Conservation (phyloP, 169 alveolate species). For the Hepatocystis sp. region DNA sequence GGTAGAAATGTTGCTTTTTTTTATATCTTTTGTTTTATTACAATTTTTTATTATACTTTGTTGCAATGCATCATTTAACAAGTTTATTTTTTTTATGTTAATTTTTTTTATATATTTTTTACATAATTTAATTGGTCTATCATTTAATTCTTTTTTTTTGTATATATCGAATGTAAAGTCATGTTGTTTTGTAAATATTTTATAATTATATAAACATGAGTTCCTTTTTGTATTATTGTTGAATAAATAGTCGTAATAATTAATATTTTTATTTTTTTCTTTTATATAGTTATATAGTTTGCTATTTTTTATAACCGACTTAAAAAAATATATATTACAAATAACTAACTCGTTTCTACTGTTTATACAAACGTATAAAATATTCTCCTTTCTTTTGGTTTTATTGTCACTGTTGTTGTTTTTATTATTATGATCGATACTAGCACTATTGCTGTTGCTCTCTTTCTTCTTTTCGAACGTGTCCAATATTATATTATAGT, state of each 20-base stretch:
- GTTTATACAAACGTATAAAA: constrained; percentile 25
- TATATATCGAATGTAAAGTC: constrained; percentile 27
- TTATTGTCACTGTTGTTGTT: background rate
- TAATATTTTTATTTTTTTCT: constrained; percentile 8
- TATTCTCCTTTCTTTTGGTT: background rate
- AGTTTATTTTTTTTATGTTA: too few relatives aligned
- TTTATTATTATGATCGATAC: too few relatives aligned
- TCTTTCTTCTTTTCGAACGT: background rate
- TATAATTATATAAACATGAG: constrained; percentile 3
- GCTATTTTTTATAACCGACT: background rate
- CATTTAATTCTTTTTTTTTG: background rate
- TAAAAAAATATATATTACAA: constrained; percentile 30
- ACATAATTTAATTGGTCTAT: too few relatives aligned
- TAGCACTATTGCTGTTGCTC: too few relatives aligned
- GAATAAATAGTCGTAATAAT: constrained; percentile 24
- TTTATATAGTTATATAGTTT: constrained; percentile 4
- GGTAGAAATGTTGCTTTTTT: background rate
- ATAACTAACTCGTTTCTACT: constrained; percentile 11
- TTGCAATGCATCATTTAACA: too few relatives aligned
- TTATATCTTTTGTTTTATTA: background rate
- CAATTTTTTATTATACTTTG: too few relatives aligned
- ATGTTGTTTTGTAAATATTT: constrained; percentile 11
- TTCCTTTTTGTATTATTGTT: constrained; percentile 10
- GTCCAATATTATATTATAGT: constrained; percentile 20
- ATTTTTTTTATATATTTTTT: too few relatives aligned